phyloP scores from a whole-genome alignment of 2,329 filamentous ascomycete species.

The Canariomyces notabilis region DNA sequence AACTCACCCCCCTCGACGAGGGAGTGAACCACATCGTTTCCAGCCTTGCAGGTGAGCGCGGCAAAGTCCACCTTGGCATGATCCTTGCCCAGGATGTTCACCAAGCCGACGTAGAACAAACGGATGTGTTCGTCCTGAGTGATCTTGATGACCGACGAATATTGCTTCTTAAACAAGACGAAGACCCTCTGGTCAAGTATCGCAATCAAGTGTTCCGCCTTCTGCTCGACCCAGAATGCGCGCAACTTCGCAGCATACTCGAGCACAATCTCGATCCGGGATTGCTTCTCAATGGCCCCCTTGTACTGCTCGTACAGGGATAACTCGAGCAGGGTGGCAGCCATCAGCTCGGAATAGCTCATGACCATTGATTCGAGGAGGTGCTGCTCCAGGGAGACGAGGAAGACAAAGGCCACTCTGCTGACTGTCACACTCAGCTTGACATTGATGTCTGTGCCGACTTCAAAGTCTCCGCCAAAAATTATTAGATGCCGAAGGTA shows the following conservation, averaged over 20 bases:
- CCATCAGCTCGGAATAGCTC: constrained; percentile 40
- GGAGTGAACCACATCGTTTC: constrained; percentile 29
- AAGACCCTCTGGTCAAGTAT: constrained; percentile 37
- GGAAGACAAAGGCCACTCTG: constrained; percentile 39
- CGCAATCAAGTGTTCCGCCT: constrained; percentile 28
- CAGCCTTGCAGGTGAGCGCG: constrained; percentile 35
- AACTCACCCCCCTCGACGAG: constrained; percentile 37
- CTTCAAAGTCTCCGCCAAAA: constrained; percentile 36
- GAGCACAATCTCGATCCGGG: constrained; percentile 30
- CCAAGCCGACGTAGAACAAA: constrained; percentile 38
- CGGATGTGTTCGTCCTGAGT: constrained; percentile 30
- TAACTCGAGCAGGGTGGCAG: constrained; percentile 35
- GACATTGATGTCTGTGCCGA: constrained; percentile 32
- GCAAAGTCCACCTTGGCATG: constrained; percentile 35
- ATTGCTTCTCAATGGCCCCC: constrained; percentile 25
- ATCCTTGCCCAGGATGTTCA: constrained; percentile 35
- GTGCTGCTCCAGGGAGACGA: constrained; percentile 41
- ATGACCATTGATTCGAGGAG: constrained; percentile 31
- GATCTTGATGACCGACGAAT: constrained; percentile 26
- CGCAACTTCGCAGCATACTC: constrained; percentile 37
- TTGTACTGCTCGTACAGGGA: constrained; percentile 35
- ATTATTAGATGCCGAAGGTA: constrained; percentile 48
- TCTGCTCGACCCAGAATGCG: constrained; percentile 30
- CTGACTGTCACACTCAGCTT: constrained; percentile 33
- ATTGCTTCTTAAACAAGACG: constrained; percentile 34